Base-by-base conservation (phyloP, 1,284 basidiomycete genomes). In the Ganoderma sinense region DNA sequence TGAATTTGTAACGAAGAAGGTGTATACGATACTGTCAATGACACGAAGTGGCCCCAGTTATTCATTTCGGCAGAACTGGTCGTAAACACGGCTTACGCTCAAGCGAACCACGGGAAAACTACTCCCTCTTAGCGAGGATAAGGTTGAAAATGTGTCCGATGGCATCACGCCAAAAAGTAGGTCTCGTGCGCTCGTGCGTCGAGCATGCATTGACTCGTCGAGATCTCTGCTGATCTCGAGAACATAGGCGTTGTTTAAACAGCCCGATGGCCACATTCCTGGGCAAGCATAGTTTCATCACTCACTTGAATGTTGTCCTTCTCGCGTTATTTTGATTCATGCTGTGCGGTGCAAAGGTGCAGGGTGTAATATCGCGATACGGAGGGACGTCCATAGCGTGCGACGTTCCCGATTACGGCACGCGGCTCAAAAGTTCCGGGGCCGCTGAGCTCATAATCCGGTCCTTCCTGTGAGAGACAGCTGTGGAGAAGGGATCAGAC, bases 121-220 rank as follows among this genome's bases (percentile, higher is more conserved):
- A 16, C 53, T 16, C 53, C 29, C 18, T 56, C 29, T 56, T 18
- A 13, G 53, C 53, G 53, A n/a, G n/a, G n/a, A n/a, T n/a, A n/a
- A n/a, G n/a, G n/a, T n/a, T n/a, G n/a, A n/a, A n/a, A n/a, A 33
- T 56, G 31, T 56, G 53, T 56, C 53, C 16, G 53, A 56, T 31
- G 5, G 29, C 31, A 33, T 56, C 53, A 56, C 53, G 53, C 31
- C 29, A 7, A 29, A 26, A 5, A 13, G 7, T 48, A 1, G 2
- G 45, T 48, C 45, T 48, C n/a, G 20, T n/a, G n/a, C n/a, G n/a
- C n/a, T 23, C 45, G 23, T 48, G 11, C 45, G 23, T 48, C 23
- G 20, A n/a, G n/a, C n/a, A n/a, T n/a, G n/a, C n/a, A n/a, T n/a
- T n/a, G n/a, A n/a, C n/a, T n/a, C n/a, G n/a, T n/a, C n/a, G n/a